Evolutionary conservation across 2,329 filamentous ascomycete genomes (phyloP), one percentile per base, ranked within the genome.

Genomic region (Exophiala aquamarina): DNA sequence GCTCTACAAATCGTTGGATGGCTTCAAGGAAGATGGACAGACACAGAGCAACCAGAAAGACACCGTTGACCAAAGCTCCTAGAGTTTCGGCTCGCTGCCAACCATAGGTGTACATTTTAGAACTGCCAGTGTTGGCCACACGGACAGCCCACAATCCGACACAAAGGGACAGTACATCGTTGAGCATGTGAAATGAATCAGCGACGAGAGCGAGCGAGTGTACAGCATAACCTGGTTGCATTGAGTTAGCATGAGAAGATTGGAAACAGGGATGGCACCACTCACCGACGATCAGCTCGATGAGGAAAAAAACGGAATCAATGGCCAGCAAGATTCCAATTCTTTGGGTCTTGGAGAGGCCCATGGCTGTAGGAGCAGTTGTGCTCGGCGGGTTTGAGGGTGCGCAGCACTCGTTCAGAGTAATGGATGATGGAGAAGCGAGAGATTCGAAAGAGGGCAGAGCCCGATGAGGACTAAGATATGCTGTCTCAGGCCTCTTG

Each of bases 171-270:
- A 98, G 85, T 60, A 98, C 93, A 80, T 98, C 93, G 74, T 98
- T 98, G 52, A 98, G 77, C 93, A 98, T 98, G 72, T 98, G 93
- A 69, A 98, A 98, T 50, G 93, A 90, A 73, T 98, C 93, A 44
- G 93, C 93, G 64, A 94, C 90, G 49, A 98, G 79, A 29, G 93
- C 93, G 59, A 98, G 80, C 14, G 93, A 97, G 64, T 91, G 86
- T 51, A 95, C 89, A 55, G 85, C 74, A 74, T 95, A 89, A 52
- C 93, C 78, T 79, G 54, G 19, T 36, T 19, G 23, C 10, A 20
- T 18, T 18, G 14, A 17, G 23, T 26, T 26, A 26, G 23, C 11
- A 26, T 26, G 6, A 10, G 31, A 21, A 40, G 17, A 18, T 33
- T 32, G 28, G 19, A 11, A 11, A 26, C 23, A 26, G 6, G 23